A percentile compares a stretch with the other conserved stretches of the same genome.
phyloP scores from a whole-genome alignment of 2,329 filamentous ascomycete genomes.

The Coleophoma eucalyptorum region DNA sequence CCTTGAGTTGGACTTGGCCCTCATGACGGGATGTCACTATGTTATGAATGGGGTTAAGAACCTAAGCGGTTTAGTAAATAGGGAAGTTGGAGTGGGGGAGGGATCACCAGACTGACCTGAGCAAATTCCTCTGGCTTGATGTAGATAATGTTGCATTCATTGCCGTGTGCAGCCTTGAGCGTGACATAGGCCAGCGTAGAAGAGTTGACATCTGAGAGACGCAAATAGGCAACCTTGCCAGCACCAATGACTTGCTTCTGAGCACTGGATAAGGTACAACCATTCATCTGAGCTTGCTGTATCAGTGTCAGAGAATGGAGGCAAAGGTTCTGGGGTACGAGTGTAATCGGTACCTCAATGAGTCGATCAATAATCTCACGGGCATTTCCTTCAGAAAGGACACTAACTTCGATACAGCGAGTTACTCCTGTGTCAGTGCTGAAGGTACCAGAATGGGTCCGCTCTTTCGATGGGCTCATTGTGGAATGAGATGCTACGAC shows the following conservation, averaged over 20 bases:
- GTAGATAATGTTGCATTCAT: constrained; percentile 19
- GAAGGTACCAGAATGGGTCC: constrained; percentile 15
- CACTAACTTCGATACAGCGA: constrained; percentile 21
- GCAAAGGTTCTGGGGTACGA: neutral
- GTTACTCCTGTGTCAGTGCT: constrained; percentile 22
- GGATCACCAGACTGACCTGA: constrained; percentile 5
- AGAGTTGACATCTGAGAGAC: constrained; percentile 18
- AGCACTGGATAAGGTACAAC: neutral
- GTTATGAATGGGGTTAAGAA: constrained; percentile 23
- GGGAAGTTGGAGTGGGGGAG: too few relatives aligned
- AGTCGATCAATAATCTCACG: constrained; percentile 12
- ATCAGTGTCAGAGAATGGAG: constrained; percentile 1
- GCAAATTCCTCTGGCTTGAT: constrained; percentile 14
- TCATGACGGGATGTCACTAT: constrained; percentile 36
- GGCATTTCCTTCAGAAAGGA: constrained; percentile 15
- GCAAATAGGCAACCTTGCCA: constrained; percentile 15
- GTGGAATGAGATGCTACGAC: neutral
- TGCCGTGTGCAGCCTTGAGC: constrained; percentile 13
- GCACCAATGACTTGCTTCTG: constrained; percentile 4
- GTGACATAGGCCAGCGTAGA: constrained; percentile 16
- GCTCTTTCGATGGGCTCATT: neutral
- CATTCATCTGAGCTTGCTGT: constrained; percentile 13
- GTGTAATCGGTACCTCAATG: constrained; percentile 12
- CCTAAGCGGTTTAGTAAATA: constrained; percentile 11
- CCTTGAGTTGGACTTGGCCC: constrained; percentile 51